Conservation (phyloP, 73 alveolate species). For the Tetrahymena borealis region DNA sequence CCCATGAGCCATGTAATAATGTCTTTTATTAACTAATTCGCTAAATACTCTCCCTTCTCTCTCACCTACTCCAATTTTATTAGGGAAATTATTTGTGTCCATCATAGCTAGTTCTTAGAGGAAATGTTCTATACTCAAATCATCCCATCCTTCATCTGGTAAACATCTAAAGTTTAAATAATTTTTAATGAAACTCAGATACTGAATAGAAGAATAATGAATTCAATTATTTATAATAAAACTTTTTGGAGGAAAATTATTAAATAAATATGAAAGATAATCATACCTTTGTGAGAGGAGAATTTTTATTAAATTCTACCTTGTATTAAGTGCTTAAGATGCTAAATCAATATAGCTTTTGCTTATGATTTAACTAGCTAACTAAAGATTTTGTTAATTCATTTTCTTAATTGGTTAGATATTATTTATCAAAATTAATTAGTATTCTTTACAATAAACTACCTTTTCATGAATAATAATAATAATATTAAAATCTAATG, state of each 20-base stretch:
- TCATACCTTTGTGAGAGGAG: constrained; percentile 7
- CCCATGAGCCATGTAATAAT: constrained; percentile 95
- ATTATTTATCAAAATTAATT: not conserved
- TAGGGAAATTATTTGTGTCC: constrained; percentile 88
- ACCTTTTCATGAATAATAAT: no score
- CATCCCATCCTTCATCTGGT: constrained; percentile 81
- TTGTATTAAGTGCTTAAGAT: constrained; percentile 26
- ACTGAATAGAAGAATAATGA: no score
- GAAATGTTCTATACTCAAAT: constrained; percentile 67
- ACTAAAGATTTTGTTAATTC: constrained; percentile 20
- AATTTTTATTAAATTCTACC: constrained; percentile 11
- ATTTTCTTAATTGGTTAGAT: not conserved
- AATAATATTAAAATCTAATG: no score
- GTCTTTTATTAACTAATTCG: constrained; percentile 72
- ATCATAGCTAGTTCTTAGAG: constrained; percentile 71
- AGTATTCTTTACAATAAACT: no score
- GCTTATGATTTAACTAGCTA: constrained; percentile 12
- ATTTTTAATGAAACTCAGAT: not conserved
- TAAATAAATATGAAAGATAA: not conserved
- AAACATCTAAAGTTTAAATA: not conserved
- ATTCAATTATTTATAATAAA: no score
- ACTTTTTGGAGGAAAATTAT: not conserved
- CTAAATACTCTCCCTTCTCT: constrained; percentile 94
- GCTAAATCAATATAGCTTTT: constrained; percentile 13
- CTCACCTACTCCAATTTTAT: constrained; percentile 94